phyloP scores from a whole-genome alignment of 2,329 filamentous ascomycete species.

The Paradendryphiella salina region DNA sequence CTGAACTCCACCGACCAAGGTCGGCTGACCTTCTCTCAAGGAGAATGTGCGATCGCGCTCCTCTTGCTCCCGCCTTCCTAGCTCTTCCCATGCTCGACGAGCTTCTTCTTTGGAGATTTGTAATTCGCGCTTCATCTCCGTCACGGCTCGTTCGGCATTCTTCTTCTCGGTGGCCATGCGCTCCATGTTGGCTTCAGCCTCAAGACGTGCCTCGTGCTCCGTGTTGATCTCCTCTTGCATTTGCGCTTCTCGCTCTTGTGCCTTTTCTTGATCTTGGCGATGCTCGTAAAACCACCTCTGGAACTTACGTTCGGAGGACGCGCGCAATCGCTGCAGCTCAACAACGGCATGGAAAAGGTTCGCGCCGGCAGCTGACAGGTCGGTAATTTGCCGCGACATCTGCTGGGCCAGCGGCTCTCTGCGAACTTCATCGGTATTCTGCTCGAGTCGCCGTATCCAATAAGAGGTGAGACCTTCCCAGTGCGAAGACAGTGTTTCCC shows the following conservation, averaged over 20 bases:
- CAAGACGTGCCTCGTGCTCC: slow-evolving; percentile 70
- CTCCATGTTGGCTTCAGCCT: slow-evolving; percentile 67
- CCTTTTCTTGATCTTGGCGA: slow-evolving; percentile 80
- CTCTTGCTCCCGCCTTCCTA: slow-evolving; percentile 89
- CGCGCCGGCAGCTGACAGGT: slow-evolving; percentile 93
- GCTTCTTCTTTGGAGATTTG: slow-evolving; percentile 96
- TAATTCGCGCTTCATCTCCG: slow-evolving; percentile 89
- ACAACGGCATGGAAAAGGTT: slow-evolving; percentile 98
- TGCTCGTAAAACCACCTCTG: slow-evolving; percentile 99
- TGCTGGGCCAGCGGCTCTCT: slow-evolving; percentile 83
- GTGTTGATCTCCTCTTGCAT: slow-evolving; percentile 70
- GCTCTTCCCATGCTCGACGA: slow-evolving; percentile 92
- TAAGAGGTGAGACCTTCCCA: slow-evolving; percentile 98
- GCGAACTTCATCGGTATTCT: slow-evolving; percentile 83
- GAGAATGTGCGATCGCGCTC: slow-evolving; percentile 84
- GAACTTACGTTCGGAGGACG: slow-evolving; percentile 95
- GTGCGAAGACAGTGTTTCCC: slow-evolving; percentile 94
- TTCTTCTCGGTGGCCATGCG: slow-evolving; percentile 69
- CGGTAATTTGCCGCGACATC: slow-evolving; percentile 89
- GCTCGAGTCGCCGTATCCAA: slow-evolving; percentile 91
- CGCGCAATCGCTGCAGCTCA: slow-evolving; percentile 88
- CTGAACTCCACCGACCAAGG: slow-evolving; percentile 87
- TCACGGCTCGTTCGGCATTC: slow-evolving; percentile 74
- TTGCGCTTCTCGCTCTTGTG: slow-evolving; percentile 78
- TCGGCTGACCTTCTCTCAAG: slow-evolving; percentile 85